These are phyloP conservation scores for Aspergillus nidulans DNA, from an alignment of 495 filamentous ascomycete species.

Conservation along the genomic window DNA sequence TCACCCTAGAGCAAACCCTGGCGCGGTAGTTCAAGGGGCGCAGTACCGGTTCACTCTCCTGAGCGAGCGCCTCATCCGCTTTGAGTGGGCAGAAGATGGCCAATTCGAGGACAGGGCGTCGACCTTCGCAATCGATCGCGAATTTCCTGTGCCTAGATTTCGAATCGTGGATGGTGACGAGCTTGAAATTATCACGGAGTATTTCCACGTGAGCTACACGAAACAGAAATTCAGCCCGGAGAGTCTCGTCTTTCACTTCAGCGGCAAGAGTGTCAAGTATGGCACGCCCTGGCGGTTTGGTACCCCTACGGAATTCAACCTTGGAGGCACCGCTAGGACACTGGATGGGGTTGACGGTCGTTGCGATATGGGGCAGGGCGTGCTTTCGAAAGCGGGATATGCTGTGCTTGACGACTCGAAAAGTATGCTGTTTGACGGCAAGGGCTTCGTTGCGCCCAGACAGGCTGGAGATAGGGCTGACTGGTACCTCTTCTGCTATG, in stretches of 20 bases:
- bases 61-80: conserved; percentile 47
- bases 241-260: conserved; percentile 39
- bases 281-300: conserved; percentile 45
- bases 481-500: conserved; percentile 55
- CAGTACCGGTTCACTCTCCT: conserved; percentile 55
- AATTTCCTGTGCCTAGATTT: conserved; percentile 45
- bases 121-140: conserved; percentile 50
- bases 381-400: conserved; percentile 44
- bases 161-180: conserved; percentile 32
- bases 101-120: conserved; percentile 55
- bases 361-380: conserved; percentile 40
- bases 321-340: conserved; percentile 52
- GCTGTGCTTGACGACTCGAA: conserved; percentile 49
- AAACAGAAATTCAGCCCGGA: conserved; percentile 43
- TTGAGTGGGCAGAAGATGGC: conserved; percentile 53
- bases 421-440: conserved; percentile 53
- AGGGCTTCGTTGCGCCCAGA: conserved; percentile 44
- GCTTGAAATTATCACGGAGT: conserved; percentile 47
- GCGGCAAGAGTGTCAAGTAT: conserved; percentile 27
- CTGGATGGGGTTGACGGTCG: conserved; percentile 51
- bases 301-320: conserved; percentile 30
- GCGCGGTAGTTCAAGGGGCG: conserved; percentile 40
- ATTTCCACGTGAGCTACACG: conserved; percentile 50
- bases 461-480: conserved; percentile 41
- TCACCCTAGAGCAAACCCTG: conserved; percentile 39